Evolutionary conservation across 2,329 filamentous ascomycete species (phyloP).

Genomic region (Capronia coronata): DNA sequence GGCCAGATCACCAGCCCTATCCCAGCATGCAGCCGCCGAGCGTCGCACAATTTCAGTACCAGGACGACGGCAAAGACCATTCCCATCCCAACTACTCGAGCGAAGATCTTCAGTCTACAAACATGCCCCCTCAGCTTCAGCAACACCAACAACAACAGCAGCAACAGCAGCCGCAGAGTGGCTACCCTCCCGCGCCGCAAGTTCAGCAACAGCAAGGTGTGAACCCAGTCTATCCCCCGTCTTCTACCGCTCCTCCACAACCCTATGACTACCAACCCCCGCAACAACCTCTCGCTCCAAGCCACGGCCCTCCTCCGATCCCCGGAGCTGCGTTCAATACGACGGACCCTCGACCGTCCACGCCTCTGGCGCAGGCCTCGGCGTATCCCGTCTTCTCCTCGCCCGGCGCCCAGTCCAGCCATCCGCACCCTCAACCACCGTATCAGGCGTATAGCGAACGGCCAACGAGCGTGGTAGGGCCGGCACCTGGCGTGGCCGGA

Average conservation of each 20-base stretch:
- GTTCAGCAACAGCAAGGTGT: slow-evolving; percentile 54
- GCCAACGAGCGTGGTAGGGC: slow-evolving; percentile 14
- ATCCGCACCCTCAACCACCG: slow-evolving; percentile 17
- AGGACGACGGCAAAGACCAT: slow-evolving; percentile 32
- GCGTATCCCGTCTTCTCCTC: slow-evolving; percentile 22
- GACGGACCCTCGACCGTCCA: slow-evolving; percentile 8
- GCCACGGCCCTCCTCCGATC: slow-evolving; percentile 20
- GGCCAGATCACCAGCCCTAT: slow-evolving; percentile 18
- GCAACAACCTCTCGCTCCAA: slow-evolving; percentile 19
- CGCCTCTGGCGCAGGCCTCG: slow-evolving; percentile 12
- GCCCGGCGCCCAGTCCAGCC: neutral
- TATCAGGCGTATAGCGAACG: slow-evolving; percentile 27
- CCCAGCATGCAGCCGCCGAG: slow-evolving; percentile 17
- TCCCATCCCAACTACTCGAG: slow-evolving; percentile 38
- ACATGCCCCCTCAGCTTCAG: slow-evolving; percentile 1
- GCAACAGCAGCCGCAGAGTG: slow-evolving; percentile 4
- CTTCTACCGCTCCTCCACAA: slow-evolving; percentile 13
- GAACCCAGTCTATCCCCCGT: slow-evolving; percentile 71
- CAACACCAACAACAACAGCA: slow-evolving; percentile 10
- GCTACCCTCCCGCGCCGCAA: slow-evolving; percentile 8
- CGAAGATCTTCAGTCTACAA: slow-evolving; percentile 25
- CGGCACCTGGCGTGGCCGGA: slow-evolving; percentile 5
- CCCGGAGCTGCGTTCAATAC: slow-evolving; percentile 2
- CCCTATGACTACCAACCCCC: slow-evolving; percentile 19
- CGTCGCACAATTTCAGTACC: slow-evolving; percentile 32